These are phyloP conservation scores for Aspergillus olivimuriae DNA, from an alignment of 495 filamentous ascomycete genomes.

Conservation along the genomic window DNA sequence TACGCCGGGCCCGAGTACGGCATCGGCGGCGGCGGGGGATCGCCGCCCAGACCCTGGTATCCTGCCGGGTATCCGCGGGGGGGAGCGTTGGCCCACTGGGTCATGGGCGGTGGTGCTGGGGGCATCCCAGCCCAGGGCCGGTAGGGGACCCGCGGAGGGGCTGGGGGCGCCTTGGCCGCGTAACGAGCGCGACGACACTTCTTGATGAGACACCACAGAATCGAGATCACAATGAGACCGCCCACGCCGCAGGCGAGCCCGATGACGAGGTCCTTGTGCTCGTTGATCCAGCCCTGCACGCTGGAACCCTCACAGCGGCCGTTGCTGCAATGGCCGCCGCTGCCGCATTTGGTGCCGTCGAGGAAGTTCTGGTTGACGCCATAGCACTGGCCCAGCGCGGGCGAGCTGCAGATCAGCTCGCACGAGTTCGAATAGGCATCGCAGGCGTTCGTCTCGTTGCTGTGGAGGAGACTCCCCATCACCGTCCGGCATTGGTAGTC, in stretches of 20 bases:
- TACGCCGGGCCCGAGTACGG: constrained; percentile 9
- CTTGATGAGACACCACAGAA: constrained; percentile 53
- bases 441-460: constrained; percentile 80
- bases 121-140: constrained; percentile 17
- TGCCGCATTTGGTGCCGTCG: constrained; percentile 82
- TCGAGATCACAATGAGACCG: constrained; percentile 54
- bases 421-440: constrained; percentile 55
- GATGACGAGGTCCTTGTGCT: constrained; percentile 70
- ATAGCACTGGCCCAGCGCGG: constrained; percentile 61
- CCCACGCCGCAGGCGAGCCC: constrained; percentile 65
- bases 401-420: constrained; percentile 66
- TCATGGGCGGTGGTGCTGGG: constrained; percentile 15
- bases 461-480: constrained; percentile 69
- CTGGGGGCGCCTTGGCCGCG: constrained; percentile 17
- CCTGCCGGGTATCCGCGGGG: constrained; percentile 22
- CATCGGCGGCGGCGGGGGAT: constrained; percentile 24
- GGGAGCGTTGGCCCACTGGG: constrained; percentile 22
- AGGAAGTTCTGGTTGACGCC: constrained; percentile 87
- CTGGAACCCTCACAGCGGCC: constrained; percentile 65
- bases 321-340: constrained; percentile 72
- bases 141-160: constrained; percentile 19
- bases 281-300: constrained; percentile 58
- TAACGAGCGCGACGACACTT: constrained; percentile 43
- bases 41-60: constrained; percentile 17
- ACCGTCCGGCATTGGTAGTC: constrained; percentile 83